Conservation (phyloP, 768 basidiomycete genomes). For the Termitomyces eurrhizus region DNA sequence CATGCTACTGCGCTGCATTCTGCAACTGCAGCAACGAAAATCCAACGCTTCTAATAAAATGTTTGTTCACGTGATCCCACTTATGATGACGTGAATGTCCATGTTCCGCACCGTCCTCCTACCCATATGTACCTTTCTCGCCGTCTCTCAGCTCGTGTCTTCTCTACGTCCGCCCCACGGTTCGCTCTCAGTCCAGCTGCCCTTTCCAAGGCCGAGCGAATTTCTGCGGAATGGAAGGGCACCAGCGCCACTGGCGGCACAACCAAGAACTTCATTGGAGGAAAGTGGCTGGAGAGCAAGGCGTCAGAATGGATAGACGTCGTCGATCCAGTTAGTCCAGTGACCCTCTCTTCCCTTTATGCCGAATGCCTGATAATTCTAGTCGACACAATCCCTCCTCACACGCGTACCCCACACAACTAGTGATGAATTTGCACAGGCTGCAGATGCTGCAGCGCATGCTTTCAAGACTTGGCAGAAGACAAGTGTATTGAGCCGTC, state of each 20-base stretch:
- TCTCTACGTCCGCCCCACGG: slow-evolving; percentile 45
- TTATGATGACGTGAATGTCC: slow-evolving; percentile 5
- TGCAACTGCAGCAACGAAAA: slow-evolving; percentile 5
- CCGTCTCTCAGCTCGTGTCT: slow-evolving; percentile 26
- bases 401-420: slow-evolving; percentile 91
- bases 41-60: slow-evolving; percentile 1
- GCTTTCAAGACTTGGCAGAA: slow-evolving; percentile 90
- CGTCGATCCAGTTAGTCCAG: slow-evolving; percentile 74
- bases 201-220: slow-evolving; percentile 58
- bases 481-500: slow-evolving; percentile 80
- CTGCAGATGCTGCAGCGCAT: slow-evolving; percentile 76
- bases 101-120: slow-evolving; percentile 13
- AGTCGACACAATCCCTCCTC: slow-evolving; percentile 91
- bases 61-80: slow-evolving; percentile 18
- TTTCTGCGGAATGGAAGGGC: slow-evolving; percentile 81
- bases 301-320: slow-evolving; percentile 81
- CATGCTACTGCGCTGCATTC: slow-evolving; percentile 20
- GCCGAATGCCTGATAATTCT: slow-evolving; percentile 5
- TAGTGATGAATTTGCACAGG: slow-evolving; percentile 71
- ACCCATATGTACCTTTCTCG: slow-evolving; percentile 32
- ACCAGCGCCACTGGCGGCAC: slow-evolving; percentile 81
- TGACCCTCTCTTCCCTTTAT: background rate
- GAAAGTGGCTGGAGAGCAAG: slow-evolving; percentile 84
- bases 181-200: slow-evolving; percentile 51
- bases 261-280: slow-evolving; percentile 91